Evolutionary conservation across 768 basidiomycete genomes (phyloP).

Genomic region (Amanita molliuscula): DNA sequence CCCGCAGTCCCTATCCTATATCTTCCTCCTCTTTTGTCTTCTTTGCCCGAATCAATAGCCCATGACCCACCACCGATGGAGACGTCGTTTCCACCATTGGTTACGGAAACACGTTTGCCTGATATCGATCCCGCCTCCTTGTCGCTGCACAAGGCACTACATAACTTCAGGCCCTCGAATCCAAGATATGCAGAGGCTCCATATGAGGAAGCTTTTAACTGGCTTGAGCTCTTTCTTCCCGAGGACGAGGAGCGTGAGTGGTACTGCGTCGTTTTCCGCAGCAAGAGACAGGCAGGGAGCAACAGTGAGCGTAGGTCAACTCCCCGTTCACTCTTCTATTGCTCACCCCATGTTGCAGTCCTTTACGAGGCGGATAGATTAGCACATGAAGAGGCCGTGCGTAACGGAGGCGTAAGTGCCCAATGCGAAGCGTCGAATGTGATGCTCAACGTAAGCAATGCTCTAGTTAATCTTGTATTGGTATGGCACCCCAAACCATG

Average conservation of each 20-base stretch:
- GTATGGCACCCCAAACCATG: conserved; percentile 76
- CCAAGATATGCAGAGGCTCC: conserved; percentile 49
- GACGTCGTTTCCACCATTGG: conserved; percentile 29
- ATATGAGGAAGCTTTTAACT: conserved; percentile 84
- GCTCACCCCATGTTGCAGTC: conserved; percentile 25
- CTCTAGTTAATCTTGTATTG: conserved; percentile 79
- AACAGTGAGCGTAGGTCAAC: conserved; percentile 48
- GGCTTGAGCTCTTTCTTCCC: conserved; percentile 61
- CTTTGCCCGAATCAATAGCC: conserved; percentile 36
- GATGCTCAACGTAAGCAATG: background rate
- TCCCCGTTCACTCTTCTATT: background rate
- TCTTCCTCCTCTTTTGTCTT: conserved; percentile 78
- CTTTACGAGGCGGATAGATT: conserved; percentile 80
- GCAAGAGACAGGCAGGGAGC: conserved; percentile 60
- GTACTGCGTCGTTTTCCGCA: conserved; percentile 90
- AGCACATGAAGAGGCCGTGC: conserved; percentile 90
- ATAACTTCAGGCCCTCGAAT: conserved; percentile 56
- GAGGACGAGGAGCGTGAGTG: conserved; percentile 71
- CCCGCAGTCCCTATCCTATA: conserved; percentile 52
- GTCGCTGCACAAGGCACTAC: conserved; percentile 78
- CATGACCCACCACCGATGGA: conserved; percentile 18
- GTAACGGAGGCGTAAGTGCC: conserved; percentile 67
- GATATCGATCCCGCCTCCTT: conserved; percentile 79
- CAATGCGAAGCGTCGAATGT: background rate
- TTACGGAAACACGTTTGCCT: conserved; percentile 70